Base-by-base conservation (phyloP, 1,139 yeast genomes). In the Diutina catenulata region DNA sequence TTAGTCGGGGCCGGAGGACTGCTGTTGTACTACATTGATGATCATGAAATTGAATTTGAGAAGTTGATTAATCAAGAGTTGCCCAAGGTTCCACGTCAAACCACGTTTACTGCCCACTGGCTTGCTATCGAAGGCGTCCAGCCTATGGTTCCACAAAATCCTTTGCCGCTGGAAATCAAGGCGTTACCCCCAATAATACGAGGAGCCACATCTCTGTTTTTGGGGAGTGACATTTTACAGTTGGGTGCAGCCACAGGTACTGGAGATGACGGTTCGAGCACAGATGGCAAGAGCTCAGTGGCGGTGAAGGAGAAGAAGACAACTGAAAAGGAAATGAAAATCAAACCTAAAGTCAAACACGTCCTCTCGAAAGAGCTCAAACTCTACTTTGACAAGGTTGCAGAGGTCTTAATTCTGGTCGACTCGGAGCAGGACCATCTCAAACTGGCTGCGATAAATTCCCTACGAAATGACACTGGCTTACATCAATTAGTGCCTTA, bases 71-170 rank as follows among this genome's bases (percentile, higher is more conserved):
- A 91, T 55, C 94, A 83, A 55, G 96, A 95, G 29, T 65, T 93
- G 44, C 99, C 99, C 5, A 84, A 82, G 51, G 95, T 93, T 3
- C 98, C 99, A 3, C 70, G 97, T 42, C 80, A 82, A 42, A 79
- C 94, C 1, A 79, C 95, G 0, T 88, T 83, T 55, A 86, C 97
- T 0, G 95, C 97, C 2, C 99, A 93, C 57, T 93, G 99, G 98
- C 68, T 93, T 31, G 97, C 98, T 1, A 84, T 93, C 42, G 99
- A 93, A 59, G 99, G 99, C 39, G 95, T 93, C 3, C 99, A 93
- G 54, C 98, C 99, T 1, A 81, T 93, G 39, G 91, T 93, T 41
- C 94, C 96, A 2, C 98, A 93, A 59, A 93, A 93, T 59, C 99
- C 99, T 26, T 74, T 82, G 35, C 76, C 88, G 19, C 69, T 78